Percentiles rank a stretch among this genome's conserved stretches.
Conservation (phyloP, 768 basidiomycete species). For the Filobasidium floriforme region DNA sequence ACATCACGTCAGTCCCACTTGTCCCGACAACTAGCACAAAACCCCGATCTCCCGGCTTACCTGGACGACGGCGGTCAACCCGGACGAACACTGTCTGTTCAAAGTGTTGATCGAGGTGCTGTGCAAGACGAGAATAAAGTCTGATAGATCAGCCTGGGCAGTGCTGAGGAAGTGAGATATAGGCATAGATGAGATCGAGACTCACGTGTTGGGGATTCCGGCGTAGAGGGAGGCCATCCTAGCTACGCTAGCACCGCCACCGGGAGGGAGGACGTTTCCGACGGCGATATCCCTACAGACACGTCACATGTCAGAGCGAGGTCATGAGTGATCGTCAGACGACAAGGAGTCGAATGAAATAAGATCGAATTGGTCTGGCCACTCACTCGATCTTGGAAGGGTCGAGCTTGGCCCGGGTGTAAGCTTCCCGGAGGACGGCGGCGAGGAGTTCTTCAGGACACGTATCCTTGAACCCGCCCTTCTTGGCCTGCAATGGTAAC, state of each 20-base stretch:
- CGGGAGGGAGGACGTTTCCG: conserved; percentile 49
- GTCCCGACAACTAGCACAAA: too few species aligned
- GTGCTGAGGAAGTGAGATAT: too few species aligned
- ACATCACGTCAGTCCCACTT: too few species aligned
- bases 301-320: conserved; percentile 10
- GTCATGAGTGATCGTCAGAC: conserved; percentile 1
- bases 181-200: too few species aligned
- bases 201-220: conserved; percentile 66
- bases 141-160: background rate
- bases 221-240: conserved; percentile 80
- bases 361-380: background rate
- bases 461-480: conserved; percentile 83
- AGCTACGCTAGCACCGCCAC: conserved; percentile 53
- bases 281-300: conserved; percentile 67
- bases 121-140: background rate
- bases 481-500: conserved; percentile 53
- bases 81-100: conserved; percentile 89
- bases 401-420: conserved; percentile 37
- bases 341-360: background rate
- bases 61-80: conserved; percentile 80
- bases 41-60: conserved; percentile 13
- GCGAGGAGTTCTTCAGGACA: conserved; percentile 79
- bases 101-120: conserved; percentile 77
- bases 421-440: conserved; percentile 65
- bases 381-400: conserved; percentile 42